These are phyloP conservation scores for Chytriomyces sp. DNA, from an alignment of 192 early-diverging fungal genomes.

Conservation along the genomic window DNA sequence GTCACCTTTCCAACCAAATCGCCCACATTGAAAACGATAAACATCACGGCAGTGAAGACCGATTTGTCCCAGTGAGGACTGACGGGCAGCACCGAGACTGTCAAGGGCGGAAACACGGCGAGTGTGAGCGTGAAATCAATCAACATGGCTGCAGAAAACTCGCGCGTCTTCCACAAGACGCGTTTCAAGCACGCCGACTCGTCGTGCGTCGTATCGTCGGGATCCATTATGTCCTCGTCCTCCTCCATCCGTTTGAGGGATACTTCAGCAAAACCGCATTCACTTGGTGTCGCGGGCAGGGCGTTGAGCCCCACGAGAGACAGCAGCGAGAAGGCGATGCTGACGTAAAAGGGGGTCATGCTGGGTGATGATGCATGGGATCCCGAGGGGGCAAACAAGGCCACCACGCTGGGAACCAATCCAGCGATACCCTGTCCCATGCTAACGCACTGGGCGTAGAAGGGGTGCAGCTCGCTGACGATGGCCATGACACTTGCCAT, in stretches of 20 bases:
- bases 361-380: neutral
- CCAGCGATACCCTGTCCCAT: neutral
- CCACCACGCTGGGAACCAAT: neutral
- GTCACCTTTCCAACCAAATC: constrained; percentile 2
- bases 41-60: neutral
- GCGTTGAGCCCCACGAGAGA: neutral
- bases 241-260: neutral
- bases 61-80: neutral
- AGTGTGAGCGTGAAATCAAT: constrained; percentile 1
- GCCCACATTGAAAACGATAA: neutral
- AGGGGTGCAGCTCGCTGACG: neutral
- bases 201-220: neutral
- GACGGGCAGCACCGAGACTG: neutral
- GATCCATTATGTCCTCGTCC: neutral
- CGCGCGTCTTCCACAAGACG: neutral
- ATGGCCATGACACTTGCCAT: neutral
- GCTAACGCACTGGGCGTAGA: neutral
- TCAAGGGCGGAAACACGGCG: neutral
- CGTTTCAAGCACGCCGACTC: neutral
- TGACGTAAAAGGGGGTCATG: neutral
- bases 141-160: neutral
- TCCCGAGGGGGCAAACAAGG: neutral
- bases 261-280: too few relatives aligned
- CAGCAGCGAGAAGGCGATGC: neutral
- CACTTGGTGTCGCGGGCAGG: neutral